Percentiles rank a stretch among this genome's conserved stretches.
phyloP scores from a whole-genome alignment of 208 protist species.

The Wallacemonas sp. region DNA sequence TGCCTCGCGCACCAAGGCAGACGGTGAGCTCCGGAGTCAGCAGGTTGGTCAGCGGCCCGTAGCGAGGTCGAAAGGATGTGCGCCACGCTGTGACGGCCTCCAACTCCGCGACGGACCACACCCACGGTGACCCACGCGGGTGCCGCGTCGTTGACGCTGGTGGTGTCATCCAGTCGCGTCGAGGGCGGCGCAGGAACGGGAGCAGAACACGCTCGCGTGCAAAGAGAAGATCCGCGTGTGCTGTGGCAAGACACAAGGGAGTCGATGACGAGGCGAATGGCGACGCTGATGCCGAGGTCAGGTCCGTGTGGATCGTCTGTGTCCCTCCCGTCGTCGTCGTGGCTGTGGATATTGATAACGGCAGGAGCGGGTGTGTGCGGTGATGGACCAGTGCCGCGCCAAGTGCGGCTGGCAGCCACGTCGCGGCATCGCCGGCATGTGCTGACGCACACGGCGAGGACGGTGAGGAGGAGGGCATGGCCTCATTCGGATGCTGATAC shows the following conservation, averaged over 20 bases:
- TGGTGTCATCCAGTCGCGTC: not conserved
- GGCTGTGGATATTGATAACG: too few species aligned
- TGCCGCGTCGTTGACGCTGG: too few species aligned
- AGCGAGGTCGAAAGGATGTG: conserved; percentile 2
- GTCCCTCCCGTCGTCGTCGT: too few species aligned
- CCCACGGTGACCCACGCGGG: conserved; percentile 1
- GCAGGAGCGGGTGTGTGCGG: too few species aligned
- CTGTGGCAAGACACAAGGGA: not conserved
- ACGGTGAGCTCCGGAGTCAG: conserved; percentile 26
- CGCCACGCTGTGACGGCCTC: conserved; percentile 36
- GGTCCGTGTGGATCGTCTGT: too few species aligned
- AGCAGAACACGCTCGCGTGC: conserved; percentile 46
- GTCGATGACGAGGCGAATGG: not conserved
- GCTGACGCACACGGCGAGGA: not conserved
- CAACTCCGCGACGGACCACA: conserved; percentile 36
- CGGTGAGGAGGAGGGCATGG: not conserved
- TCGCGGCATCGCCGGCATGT: too few species aligned
- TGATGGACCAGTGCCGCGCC: too few species aligned
- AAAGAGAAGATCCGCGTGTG: conserved; percentile 12
- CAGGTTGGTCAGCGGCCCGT: conserved; percentile 27
- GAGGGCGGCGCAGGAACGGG: conserved; percentile 35
- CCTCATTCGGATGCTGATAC: not conserved
- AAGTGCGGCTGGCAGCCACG: too few species aligned
- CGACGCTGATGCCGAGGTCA: too few species aligned
- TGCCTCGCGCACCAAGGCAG: conserved; percentile 13